Evolutionary conservation across 164 flowering plant genomes (phyloP), one percentile per base, ranked within the genome.

Genomic region (Aristolochia contorta): DNA sequence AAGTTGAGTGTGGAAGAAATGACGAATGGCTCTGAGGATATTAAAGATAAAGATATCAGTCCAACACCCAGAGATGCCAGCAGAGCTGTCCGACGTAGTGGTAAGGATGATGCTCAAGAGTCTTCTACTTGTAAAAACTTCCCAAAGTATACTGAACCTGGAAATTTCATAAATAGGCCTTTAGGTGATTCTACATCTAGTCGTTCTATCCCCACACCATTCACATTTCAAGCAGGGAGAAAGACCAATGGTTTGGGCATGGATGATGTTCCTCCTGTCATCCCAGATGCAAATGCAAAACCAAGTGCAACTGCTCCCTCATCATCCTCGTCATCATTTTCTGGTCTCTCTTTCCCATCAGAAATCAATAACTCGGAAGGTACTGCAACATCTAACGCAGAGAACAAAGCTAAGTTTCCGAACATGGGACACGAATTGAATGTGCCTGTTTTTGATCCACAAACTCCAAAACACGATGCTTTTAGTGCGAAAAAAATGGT

Each of bases 401-500:
- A 58, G 2, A 67, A 62, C 47, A 70, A 56, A 68, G 66, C 57
- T 45, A 66, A 54, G 66, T 82, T 75, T 69, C 60, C 69, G 41
- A 67, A 73, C 67, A 70, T 65, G 32, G 71, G 48, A 48, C 76
- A 71, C 52, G 65, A 20, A 20, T 16, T 49, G 41, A 66, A 57
- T 47, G 53, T 69, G 47, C 65, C 80, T 21, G 59, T 53, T 66
- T 47, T 62, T 13, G 82, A 76, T 43, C 73, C 78, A 32, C 75
- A 57, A 64, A 78, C 81, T 52, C 75, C 84, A 27, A 67, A 65
- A 37, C 61, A 60, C 12, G 63, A 64, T 51, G 23, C 66, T 58
- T 57, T 53, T 23, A 75, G 67, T 56, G 70, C 54, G 19, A 67
- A 66, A 58, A 80, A 72, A 50, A 12, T 78, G 47, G 82, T 80